Base-by-base conservation (phyloP, 495 filamentous ascomycete genomes). In the Tetracladium marchalianum region DNA sequence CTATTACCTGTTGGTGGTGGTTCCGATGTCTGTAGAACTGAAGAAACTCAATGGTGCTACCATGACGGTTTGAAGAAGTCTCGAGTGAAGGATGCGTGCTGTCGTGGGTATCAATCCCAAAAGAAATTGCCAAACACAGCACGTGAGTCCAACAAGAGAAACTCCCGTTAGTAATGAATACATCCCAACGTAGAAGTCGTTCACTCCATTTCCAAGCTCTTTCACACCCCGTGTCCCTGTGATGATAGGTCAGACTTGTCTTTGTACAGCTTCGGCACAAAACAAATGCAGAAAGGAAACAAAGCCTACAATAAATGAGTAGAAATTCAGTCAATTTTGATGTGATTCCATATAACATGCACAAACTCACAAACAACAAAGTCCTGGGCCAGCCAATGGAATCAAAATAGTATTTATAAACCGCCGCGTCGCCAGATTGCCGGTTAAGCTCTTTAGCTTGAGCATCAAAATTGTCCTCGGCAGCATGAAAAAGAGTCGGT, bases 361-460 rank as follows among this genome's bases (percentile, higher is more conserved):
- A 27, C n/a, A n/a, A n/a, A n/a, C n/a, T n/a, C n/a, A 27, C 22
- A 27, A 7, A 7, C 22, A 7, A 27, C 3, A 27, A 27, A 27
- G 22, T 3, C 22, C 3, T 7, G 1, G 15, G 7, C 27, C 10
- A 11, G 17, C 54, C 54, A n/a, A 53, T 46, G 3, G 50, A 43
- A 0, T 12, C n/a, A 31, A 54, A 52, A 39, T 58, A 58, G 42
- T 54, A 52, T 16, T 27, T 46, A 53, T 83, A 83, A 33, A 81
- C 67, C 0, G 73, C 59, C 0, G 75, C 50, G 46, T 82, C 77
- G 1, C 77, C 76, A 1, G 71, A 68, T 37, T 61, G 58, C 12
- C 63, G 38, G 12, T 55, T 48, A 2, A 54, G 39, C 12, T 63
- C 58, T 13, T 35, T 27, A 5, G 47, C 34, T 10, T 22, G 38